Evolutionary conservation across 495 filamentous ascomycete species (phyloP), one percentile per base, ranked within the genome.

Genomic region (Neurospora sp.): DNA sequence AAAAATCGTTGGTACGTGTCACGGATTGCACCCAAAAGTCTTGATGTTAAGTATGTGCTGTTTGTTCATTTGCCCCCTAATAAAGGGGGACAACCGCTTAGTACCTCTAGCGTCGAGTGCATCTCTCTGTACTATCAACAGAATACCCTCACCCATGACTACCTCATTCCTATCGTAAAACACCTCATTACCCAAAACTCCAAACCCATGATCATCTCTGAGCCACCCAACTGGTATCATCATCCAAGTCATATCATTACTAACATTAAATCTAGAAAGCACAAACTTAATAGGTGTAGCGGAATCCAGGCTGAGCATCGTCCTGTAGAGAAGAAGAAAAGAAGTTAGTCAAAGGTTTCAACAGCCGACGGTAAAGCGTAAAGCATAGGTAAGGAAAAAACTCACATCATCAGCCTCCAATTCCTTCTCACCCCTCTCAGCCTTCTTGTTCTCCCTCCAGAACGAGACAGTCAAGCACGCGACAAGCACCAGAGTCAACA

Each of bases 341-440:
- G 42, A 83, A 73, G 23, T 31, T n/a, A 69, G 27, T 18, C 35
- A 18, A 44, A 6, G 5, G 10, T 59, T 54, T 54, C 42, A 69
- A 46, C 48, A 71, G 7, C 38, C 54, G 9, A n/a, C 20, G 16
- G 69, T 69, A 46, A 78, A 40, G 2, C 18, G 42, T 44, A 76
- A 70, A n/a, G 40, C 3, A 39, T n/a, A 12, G 4, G n/a, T 14
- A 59, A 20, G 2, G 9, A 14, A 16, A 35, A 20, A 12, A 76
- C 84, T 78, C 75, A 85, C 84, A 62, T 82, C 80, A 39, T 79
- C 74, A 66, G 72, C 73, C 77, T 86, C 84, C 1, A 86, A 78
- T 73, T 84, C 76, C 74, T 79, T 83, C 78, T 85, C 84, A 70
- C 83, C 83, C 39, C 81, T 75, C 35, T 86, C 83, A 0, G 85